These are phyloP conservation scores for Polygonum aviculare DNA, from an alignment of 148 eudicot genomes.

Conservation along the genomic window DNA sequence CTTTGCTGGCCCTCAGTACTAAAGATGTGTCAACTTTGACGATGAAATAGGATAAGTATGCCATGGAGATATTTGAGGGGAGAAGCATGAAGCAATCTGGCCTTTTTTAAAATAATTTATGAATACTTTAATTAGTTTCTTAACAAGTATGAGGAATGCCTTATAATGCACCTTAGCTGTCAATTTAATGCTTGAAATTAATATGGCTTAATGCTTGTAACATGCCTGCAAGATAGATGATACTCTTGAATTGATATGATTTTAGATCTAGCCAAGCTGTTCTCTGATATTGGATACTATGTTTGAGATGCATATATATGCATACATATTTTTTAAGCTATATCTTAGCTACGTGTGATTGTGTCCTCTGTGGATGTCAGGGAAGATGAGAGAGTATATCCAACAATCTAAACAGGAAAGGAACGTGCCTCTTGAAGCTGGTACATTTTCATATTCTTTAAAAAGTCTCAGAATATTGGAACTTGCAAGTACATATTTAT, in stretches of 20 bases:
- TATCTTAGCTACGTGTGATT: background rate
- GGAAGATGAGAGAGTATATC: constrained; percentile 18
- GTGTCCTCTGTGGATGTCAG: constrained; percentile 7
- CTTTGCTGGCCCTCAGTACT: background rate
- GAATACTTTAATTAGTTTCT: background rate
- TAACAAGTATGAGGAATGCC: background rate
- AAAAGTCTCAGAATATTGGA: background rate
- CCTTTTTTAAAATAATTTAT: background rate
- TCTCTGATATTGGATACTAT: background rate
- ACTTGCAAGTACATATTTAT: background rate
- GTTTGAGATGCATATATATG: background rate
- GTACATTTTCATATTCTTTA: constrained; percentile 6
- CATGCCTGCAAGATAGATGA: background rate
- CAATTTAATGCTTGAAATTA: background rate
- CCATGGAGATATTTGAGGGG: background rate
- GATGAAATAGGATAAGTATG: background rate
- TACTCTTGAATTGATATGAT: background rate
- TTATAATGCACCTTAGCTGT: background rate
- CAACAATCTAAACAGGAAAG: constrained; percentile 18
- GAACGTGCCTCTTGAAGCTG: constrained; percentile 19
- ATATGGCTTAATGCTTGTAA: background rate
- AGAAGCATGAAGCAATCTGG: background rate
- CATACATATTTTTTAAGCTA: background rate
- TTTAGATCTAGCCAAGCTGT: background rate
- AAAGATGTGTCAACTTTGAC: background rate